Evolutionary conservation across 2,329 filamentous ascomycete species (phyloP), one percentile per base, ranked within the genome.

Genomic region (Fusarium heterosporum): DNA sequence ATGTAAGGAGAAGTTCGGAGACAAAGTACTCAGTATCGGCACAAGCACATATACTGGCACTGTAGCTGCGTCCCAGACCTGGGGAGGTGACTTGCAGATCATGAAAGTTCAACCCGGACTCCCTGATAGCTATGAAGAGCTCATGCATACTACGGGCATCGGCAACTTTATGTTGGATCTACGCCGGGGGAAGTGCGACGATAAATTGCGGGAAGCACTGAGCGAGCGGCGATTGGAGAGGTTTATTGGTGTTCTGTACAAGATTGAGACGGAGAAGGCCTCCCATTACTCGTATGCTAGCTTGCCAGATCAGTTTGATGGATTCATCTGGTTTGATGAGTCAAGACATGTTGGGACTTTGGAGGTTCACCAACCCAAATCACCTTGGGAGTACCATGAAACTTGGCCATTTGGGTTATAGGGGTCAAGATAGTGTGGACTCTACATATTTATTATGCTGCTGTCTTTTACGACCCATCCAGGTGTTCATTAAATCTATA

Each of bases 211-310:
- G 25, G 40, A 65, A 38, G 47, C 43, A 3, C 22, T 68, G 25
- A 28, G 38, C 14, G 39, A 61, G 25, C 29, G 39, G 10, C 47
- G 43, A 5, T 43, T 65, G 12, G 64, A 68, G 51, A 53, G 60
- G n/a, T 68, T 65, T 22, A 68, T 68, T 13, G 51, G 65, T 12
- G 61, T 68, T 16, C 9, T 68, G 32, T 69, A 66, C 6, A 69
- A 47, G 36, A 55, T 51, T 9, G 38, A 50, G 12, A 66, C 51
- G 6, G 64, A 65, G 17, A 65, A 55, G 51, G 55, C 45, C n/a
- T 68, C 55, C 3, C 65, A 68, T 48, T 68, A 68, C 36, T 66
- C 60, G 11, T 48, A 60, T 34, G 60, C 65, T 4, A 29, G 56
- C 17, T 32, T 61, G 19, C 60, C 51, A 12, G 60, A 57, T 8